Evolutionary conservation across 2,329 filamentous ascomycete genomes (phyloP).

Genomic region (Trichothecium sympodiale): DNA sequence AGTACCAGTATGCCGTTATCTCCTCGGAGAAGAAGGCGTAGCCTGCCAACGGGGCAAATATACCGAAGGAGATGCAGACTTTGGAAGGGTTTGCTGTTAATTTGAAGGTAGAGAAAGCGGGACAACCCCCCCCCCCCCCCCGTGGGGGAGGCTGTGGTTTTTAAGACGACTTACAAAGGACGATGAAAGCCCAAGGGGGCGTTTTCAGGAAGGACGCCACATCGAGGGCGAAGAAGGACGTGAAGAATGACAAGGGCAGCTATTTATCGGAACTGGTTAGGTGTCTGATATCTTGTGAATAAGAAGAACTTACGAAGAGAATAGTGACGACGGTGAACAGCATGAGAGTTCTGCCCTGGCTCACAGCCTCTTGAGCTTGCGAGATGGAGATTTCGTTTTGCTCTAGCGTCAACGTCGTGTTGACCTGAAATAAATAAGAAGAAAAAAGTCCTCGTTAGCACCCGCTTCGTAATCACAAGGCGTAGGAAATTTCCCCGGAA

Average conservation of each 20-base stretch:
- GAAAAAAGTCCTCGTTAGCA: neutral
- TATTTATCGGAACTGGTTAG: neutral
- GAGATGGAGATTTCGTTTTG: conserved; percentile 9
- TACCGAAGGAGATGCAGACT: no score
- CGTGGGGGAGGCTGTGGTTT: no score
- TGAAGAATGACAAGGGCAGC: conserved; percentile 10
- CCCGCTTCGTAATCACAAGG: no score
- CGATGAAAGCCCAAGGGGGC: conserved; percentile 7
- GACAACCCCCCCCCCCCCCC: no score
- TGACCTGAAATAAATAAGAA: conserved; percentile 3
- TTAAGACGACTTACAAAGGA: conserved; percentile 5
- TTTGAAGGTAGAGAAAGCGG: no score
- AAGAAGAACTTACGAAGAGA: conserved; percentile 8
- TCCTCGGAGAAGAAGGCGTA: no score
- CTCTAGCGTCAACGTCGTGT: conserved; percentile 7
- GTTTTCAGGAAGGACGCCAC: conserved; percentile 7
- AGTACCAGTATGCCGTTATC: no score
- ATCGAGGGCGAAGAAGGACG: conserved; percentile 9
- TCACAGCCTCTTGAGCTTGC: conserved; percentile 5
- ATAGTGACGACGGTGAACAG: conserved; percentile 10
- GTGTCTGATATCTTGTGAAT: no score
- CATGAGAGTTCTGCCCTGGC: conserved; percentile 8
- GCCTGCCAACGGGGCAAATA: no score
- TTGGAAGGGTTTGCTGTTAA: no score
- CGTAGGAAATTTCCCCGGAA: no score